Conservation (phyloP, 179 eudicot species). For the Patellifolia procumbens region DNA sequence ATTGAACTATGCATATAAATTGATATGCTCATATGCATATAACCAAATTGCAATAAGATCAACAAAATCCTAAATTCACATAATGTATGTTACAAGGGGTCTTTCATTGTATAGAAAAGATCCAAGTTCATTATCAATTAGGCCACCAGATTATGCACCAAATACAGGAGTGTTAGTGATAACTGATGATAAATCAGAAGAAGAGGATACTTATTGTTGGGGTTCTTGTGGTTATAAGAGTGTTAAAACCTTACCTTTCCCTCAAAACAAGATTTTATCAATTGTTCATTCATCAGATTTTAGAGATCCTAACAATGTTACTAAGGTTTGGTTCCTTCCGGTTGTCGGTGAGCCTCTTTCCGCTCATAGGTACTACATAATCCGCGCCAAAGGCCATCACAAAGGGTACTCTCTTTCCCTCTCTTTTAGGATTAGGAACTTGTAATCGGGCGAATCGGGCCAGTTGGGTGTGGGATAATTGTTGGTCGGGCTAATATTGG, state of each 20-base stretch:
- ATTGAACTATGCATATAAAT: background rate
- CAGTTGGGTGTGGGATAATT: no score
- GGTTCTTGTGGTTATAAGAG: slow-evolving; percentile 55
- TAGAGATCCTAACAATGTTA: slow-evolving; percentile 27
- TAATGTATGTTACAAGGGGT: slow-evolving; percentile 70
- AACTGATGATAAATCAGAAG: slow-evolving; percentile 72
- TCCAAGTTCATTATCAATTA: slow-evolving; percentile 47
- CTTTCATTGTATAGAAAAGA: slow-evolving; percentile 60
- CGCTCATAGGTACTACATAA: slow-evolving; percentile 63
- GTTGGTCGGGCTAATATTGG: no score
- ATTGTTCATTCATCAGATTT: slow-evolving; percentile 34
- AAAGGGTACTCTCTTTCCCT: slow-evolving; percentile 55
- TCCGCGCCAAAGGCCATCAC: slow-evolving; percentile 63
- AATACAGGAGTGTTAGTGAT: slow-evolving; percentile 57
- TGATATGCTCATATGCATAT: background rate
- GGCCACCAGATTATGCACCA: slow-evolving; percentile 57
- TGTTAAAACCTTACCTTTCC: slow-evolving; percentile 61
- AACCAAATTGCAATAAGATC: background rate
- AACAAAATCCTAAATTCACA: background rate
- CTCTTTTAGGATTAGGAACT: no score
- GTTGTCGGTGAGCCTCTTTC: slow-evolving; percentile 76
- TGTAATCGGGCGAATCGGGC: no score
- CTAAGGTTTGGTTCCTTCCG: slow-evolving; percentile 77
- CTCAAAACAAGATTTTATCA: slow-evolving; percentile 64
- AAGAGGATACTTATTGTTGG: slow-evolving; percentile 53